Conservation (phyloP, 2,329 filamentous ascomycete species). For the Ophiostoma piceae region DNA sequence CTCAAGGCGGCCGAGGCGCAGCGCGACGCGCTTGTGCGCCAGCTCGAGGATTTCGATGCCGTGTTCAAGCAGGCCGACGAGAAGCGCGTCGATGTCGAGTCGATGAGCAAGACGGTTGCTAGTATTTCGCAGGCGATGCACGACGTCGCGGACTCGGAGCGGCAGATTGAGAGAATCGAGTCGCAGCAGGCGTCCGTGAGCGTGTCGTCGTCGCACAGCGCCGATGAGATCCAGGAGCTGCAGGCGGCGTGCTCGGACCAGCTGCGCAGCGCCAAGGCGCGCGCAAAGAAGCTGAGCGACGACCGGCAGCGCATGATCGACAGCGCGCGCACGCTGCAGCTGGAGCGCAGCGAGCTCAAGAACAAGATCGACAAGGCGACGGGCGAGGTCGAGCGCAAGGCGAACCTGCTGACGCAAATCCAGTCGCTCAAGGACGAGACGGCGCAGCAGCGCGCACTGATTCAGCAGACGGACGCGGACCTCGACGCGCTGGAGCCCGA, state of each 20-base stretch:
- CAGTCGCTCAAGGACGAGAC: conserved; percentile 67
- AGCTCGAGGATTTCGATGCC: conserved; percentile 63
- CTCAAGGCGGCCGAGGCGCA: conserved; percentile 51
- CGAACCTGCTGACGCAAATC: conserved; percentile 63
- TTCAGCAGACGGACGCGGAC: conserved; percentile 65
- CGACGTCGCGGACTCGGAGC: conserved; percentile 65
- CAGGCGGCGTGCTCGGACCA: conserved; percentile 63
- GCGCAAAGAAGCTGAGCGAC: conserved; percentile 58
- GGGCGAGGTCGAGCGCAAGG: conserved; percentile 77
- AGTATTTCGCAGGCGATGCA: conserved; percentile 67
- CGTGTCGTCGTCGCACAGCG: conserved; percentile 55
- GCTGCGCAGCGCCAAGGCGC: conserved; percentile 57
- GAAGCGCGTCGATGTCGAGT: conserved; percentile 53
- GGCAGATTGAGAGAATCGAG: conserved; percentile 68
- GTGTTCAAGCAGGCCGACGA: conserved; percentile 59
- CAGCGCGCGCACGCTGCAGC: conserved; percentile 64
- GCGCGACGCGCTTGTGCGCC: conserved; percentile 53
- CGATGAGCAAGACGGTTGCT: conserved; percentile 67
- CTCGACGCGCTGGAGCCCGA: conserved; percentile 69
- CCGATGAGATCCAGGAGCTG: conserved; percentile 78
- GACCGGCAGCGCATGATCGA: conserved; percentile 69
- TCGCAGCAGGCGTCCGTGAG: conserved; percentile 34
- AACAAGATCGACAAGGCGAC: conserved; percentile 66
- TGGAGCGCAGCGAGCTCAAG: conserved; percentile 69
- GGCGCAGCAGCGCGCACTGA: conserved; percentile 60